These are phyloP conservation scores for Alloteropsis semialata DNA, from an alignment of 176 grass and related monocot genomes.

Conservation along the genomic window DNA sequence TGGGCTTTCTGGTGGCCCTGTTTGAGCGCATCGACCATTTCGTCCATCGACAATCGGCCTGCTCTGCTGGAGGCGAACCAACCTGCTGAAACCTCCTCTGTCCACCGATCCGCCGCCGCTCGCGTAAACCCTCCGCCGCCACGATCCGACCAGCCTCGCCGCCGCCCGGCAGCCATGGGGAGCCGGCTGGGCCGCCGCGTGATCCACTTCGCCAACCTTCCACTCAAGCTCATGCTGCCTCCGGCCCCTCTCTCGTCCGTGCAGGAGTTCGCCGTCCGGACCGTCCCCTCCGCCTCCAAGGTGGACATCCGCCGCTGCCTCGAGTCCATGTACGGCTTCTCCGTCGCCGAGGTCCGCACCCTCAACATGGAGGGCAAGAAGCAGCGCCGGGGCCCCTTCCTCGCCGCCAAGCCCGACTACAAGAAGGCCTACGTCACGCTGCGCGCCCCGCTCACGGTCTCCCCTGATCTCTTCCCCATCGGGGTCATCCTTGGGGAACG, in stretches of 20 bases:
- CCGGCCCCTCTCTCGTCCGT: constrained; percentile 78
- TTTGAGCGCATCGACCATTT: neutral
- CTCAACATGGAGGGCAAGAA: constrained; percentile 97
- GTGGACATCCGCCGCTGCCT: constrained; percentile 90
- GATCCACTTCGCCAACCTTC: constrained; percentile 90
- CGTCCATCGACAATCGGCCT: neutral
- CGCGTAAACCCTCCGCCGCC: constrained; percentile 7
- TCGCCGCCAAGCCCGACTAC: constrained; percentile 84
- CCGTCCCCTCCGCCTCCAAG: constrained; percentile 94
- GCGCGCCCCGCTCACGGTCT: constrained; percentile 63
- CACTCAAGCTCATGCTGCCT: constrained; percentile 81
- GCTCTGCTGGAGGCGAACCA: neutral
- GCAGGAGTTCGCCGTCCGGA: constrained; percentile 83
- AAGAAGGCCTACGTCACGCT: constrained; percentile 99
- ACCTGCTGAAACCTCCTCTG: neutral
- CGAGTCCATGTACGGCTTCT: constrained; percentile 90
- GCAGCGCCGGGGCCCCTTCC: constrained; percentile 47
- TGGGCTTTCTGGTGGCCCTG: neutral
- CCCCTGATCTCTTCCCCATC: constrained; percentile 82
- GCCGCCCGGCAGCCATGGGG: constrained; percentile 54
- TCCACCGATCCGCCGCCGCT: neutral
- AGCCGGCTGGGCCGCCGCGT: constrained; percentile 86
- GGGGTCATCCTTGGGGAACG: constrained; percentile 48
- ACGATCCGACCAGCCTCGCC: neutral
- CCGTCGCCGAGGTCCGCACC: constrained; percentile 83